Evolutionary conservation across 2,329 filamentous ascomycete genomes (phyloP).

Genomic region (Teratosphaeria destructans): DNA sequence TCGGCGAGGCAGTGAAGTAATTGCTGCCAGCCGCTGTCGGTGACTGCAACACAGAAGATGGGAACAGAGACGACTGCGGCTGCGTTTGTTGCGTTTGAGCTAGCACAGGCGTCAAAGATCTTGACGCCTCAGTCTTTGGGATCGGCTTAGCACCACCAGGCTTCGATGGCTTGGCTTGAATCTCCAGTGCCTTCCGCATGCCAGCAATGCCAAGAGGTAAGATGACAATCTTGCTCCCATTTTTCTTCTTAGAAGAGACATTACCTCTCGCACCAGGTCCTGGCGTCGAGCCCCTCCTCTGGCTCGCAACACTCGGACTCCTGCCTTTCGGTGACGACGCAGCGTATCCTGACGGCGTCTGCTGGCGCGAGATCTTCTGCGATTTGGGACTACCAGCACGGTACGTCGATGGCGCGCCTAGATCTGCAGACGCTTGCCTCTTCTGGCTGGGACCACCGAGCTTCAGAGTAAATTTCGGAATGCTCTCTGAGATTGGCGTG

Average conservation of each 20-base stretch:
- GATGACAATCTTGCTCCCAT: slow-evolving; percentile 1
- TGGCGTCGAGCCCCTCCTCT: slow-evolving; percentile 5
- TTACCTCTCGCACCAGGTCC: neutral
- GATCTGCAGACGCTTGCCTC: slow-evolving; percentile 12
- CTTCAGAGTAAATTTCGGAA: slow-evolving; percentile 2
- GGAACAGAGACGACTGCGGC: neutral
- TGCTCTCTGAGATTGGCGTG: slow-evolving; percentile 4
- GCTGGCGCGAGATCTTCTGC: slow-evolving; percentile 8
- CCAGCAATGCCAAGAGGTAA: slow-evolving; percentile 5
- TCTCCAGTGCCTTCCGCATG: slow-evolving; percentile 9
- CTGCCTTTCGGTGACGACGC: slow-evolving; percentile 1
- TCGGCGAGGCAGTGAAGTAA: slow-evolving; percentile 8
- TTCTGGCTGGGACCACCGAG: slow-evolving; percentile 5
- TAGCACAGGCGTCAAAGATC: slow-evolving; percentile 4
- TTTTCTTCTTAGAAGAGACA: slow-evolving; percentile 1
- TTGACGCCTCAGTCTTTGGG: neutral
- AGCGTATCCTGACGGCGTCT: slow-evolving; percentile 4
- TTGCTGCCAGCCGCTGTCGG: slow-evolving; percentile 4
- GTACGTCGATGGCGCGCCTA: neutral
- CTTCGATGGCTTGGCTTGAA: slow-evolving; percentile 8
- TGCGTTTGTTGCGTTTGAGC: slow-evolving; percentile 1
- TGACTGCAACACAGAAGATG: slow-evolving; percentile 3
- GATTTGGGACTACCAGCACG: slow-evolving; percentile 17
- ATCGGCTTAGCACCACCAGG: slow-evolving; percentile 2
- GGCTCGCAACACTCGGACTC: slow-evolving; percentile 7